phyloP scores from a whole-genome alignment of 2,329 filamentous ascomycete genomes.

The Stemphylium vesicarium region DNA sequence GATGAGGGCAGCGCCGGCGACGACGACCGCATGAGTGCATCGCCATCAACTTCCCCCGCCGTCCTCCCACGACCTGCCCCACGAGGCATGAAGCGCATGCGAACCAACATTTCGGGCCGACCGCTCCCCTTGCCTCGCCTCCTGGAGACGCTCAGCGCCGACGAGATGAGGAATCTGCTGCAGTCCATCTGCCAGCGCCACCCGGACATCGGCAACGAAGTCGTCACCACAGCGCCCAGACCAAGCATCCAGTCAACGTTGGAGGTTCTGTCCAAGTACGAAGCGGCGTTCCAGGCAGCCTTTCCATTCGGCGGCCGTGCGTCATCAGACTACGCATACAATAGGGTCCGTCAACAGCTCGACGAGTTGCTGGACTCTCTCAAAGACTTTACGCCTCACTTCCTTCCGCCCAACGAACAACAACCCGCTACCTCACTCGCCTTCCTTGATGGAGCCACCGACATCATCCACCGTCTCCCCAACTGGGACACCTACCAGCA shows the following conservation, averaged over 20 bases:
- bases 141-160: constrained; percentile 89
- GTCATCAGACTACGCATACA: constrained; percentile 92
- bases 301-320: constrained; percentile 86
- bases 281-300: constrained; percentile 75
- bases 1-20: constrained; percentile 64
- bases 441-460: constrained; percentile 88
- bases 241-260: constrained; percentile 83
- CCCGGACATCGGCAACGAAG: constrained; percentile 82
- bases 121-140: constrained; percentile 74
- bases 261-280: constrained; percentile 81
- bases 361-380: constrained; percentile 84
- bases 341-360: constrained; percentile 83
- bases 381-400: constrained; percentile 93
- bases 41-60: constrained; percentile 81
- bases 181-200: constrained; percentile 90
- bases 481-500: constrained; percentile 89
- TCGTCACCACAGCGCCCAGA: constrained; percentile 82
- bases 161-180: constrained; percentile 84
- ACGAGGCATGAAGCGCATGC: constrained; percentile 61
- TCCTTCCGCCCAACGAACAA: constrained; percentile 86
- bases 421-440: constrained; percentile 83
- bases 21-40: constrained; percentile 89
- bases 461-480: constrained; percentile 86
- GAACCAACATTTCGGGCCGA: constrained; percentile 72
- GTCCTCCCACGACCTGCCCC: constrained; percentile 71